Evolutionary conservation across 768 basidiomycete genomes (phyloP), one percentile per base, ranked within the genome.

Genomic region (Jaapia argillacea): DNA sequence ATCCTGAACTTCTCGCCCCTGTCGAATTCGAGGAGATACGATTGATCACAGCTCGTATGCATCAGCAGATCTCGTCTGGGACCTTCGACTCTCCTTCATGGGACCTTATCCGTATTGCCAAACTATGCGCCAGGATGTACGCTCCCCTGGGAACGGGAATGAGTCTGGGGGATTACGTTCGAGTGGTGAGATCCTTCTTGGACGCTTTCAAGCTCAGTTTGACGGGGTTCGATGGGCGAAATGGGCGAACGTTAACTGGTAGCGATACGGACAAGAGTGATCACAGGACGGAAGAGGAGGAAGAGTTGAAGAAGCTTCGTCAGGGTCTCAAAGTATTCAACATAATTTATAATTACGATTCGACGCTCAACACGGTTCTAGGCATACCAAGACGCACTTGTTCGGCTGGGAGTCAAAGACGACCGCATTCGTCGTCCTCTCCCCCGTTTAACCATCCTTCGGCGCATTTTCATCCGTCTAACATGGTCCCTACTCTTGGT

Each of bases 81-180:
- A 88, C 85, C 1, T 70, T 89, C 40, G 84, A 89, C 49, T 82
- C 89, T 3, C 91, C 90, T 21, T 83, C 83, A 4, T 93, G 90
- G 87, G 72, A 79, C 49, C 65, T 82, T 25, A 69, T 89, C 31
- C 75, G 87, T 36, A 74, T 72, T 18, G 80, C 83, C 20, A 87
- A 88, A 57, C 69, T 85, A 36, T 85, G 87, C 3, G 71, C 85
- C 14, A 65, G 85, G 22, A 79, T 93, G 37, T 93, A 93, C 52
- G 86, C 79, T 4, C 90, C 90, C 2, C 65, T 92, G n/a, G 90
- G 90, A 33, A 92, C 90, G 12, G 68, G 63, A 10, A 88, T 93
- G 84, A 76, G 71, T 43, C 68, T 93, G 13, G 89, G 91, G 7
- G 85, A 93, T 57, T 77, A 87, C 56, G 82, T 92, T 22, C 75